A percentile compares a stretch with the other conserved stretches of the same genome.
phyloP scores from a whole-genome alignment of 129 eudicot genomes.

The Arctium lappa region DNA sequence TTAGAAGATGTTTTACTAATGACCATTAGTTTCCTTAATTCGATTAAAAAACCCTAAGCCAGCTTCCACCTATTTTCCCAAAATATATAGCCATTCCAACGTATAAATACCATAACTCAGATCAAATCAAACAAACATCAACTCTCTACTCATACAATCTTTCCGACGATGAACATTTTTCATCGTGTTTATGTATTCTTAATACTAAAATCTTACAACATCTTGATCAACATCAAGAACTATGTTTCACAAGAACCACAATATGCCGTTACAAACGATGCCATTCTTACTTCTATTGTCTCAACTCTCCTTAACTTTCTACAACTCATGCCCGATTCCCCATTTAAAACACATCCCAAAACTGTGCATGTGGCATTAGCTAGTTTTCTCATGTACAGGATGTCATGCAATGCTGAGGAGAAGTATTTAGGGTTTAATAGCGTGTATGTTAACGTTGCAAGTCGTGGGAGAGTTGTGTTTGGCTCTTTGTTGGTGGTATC shows the following conservation, averaged over 20 bases:
- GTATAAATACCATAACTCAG: background rate
- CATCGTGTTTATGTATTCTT: background rate
- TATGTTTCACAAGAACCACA: background rate
- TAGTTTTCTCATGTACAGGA: background rate
- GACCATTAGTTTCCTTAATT: background rate
- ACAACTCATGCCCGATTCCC: background rate
- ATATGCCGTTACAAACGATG: background rate
- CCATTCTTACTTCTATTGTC: background rate
- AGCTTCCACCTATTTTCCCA: background rate
- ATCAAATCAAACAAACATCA: background rate
- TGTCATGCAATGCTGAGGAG: constrained; percentile 1
- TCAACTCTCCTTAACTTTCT: background rate
- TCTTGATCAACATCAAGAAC: background rate
- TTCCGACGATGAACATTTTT: background rate
- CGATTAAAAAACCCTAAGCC: background rate
- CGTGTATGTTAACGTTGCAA: background rate
- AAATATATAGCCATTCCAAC: background rate
- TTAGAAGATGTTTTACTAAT: background rate
- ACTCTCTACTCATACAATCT: background rate
- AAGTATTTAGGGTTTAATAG: background rate
- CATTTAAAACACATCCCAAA: constrained; percentile 7
- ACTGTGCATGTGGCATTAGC: background rate
- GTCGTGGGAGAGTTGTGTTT: background rate
- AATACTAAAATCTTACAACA: background rate
- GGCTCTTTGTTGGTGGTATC: background rate